Evolutionary conservation across 2,329 filamentous ascomycete species (phyloP), one percentile per base, ranked within the genome.

Genomic region (Fusarium pininemorale): DNA sequence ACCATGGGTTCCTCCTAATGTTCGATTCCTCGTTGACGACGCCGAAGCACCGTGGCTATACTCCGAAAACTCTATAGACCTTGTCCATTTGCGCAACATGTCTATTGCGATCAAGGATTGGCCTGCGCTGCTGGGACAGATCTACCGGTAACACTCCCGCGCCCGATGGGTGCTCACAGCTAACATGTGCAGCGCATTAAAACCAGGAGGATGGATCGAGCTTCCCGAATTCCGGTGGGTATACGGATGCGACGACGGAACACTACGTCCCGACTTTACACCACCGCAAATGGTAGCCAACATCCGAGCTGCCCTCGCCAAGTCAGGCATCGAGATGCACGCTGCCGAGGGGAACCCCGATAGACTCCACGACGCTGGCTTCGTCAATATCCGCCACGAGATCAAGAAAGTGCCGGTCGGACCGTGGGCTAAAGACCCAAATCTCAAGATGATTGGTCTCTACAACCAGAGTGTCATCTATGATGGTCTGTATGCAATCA

Each of bases 181-280:
- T 66, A 24, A 66, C 42, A 20, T 9, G 5, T 15, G n/a, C 55
- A 77, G 76, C 11, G 59, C 57, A 6, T 67, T 85, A 2, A 81
- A 81, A 37, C 85, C 86, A 0, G 85, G 86, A 26, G 85, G 85
- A 39, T 86, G 84, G 81, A 80, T 87, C 32, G 85, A 87, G 66
- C 79, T 85, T 10, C 82, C 84, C 26, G 80, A 82, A 12, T 74
- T 77, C n/a, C 66, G 73, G 20, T 77, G 76, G 67, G 68, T 72
- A 15, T 74, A 79, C n/a, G 60, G 69, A 10, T 81, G 78, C 47
- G 80, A 81, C 35, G 80, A 81, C 26, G 75, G 63, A 24, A 79
- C 78, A 8, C 56, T 81, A 35, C 75, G 75, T 11, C 60, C 70
- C 3, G 75, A 75, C 14, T 74, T 77, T 48, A 75, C 75, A 7